phyloP scores from a whole-genome alignment of 306 rosid species.

The Oxytropis ochrocephala region DNA sequence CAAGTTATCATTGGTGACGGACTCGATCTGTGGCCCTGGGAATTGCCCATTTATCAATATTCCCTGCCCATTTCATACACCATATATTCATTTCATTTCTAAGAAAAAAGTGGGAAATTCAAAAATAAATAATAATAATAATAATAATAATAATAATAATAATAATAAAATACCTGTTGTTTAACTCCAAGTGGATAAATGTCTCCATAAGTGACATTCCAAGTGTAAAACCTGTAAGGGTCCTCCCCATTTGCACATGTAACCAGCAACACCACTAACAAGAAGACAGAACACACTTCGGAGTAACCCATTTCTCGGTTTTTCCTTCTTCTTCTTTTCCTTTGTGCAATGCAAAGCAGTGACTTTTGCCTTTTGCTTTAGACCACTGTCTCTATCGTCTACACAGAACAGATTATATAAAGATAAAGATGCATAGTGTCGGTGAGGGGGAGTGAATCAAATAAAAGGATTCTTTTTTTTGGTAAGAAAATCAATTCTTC shows the following conservation, averaged over 20 bases:
- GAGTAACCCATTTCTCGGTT: conserved; percentile 35
- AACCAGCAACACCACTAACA: conserved; percentile 36
- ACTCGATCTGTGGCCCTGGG: conserved; percentile 84
- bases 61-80: conserved; percentile 45
- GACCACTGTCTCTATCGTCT: conserved; percentile 4
- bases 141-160: neutral
- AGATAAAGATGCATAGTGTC: conserved; percentile 23
- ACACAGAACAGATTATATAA: neutral
- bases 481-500: too few species aligned
- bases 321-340: neutral
- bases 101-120: neutral
- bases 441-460: conserved; percentile 4
- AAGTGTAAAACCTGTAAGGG: conserved; percentile 65
- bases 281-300: conserved; percentile 11
- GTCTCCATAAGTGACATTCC: conserved; percentile 86
- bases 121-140: too few species aligned
- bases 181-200: conserved; percentile 82
- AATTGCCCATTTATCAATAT: conserved; percentile 86
- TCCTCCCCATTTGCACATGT: conserved; percentile 53
- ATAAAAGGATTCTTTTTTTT: too few species aligned
- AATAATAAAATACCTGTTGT: conserved; percentile 44
- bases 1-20: conserved; percentile 80
- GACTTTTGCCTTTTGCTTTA: neutral
- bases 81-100: neutral
- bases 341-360: conserved; percentile 22